phyloP scores from a whole-genome alignment of 2,329 filamentous ascomycete species.

The Pezicula neosporulosa region DNA sequence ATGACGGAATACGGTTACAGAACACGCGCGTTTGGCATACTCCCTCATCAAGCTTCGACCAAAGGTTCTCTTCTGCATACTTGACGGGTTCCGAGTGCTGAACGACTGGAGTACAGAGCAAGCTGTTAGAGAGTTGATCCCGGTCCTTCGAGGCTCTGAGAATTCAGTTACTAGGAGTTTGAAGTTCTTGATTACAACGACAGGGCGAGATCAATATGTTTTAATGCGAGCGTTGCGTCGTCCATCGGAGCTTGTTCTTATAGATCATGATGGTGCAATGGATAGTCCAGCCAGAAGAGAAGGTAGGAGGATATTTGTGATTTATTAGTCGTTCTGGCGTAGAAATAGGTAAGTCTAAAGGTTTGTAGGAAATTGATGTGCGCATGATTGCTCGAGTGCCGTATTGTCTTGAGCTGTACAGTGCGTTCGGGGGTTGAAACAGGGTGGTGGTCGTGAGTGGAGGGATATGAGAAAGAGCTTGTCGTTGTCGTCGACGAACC shows the following conservation, averaged over 20 bases:
- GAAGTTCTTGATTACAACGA: slow-evolving; percentile 2
- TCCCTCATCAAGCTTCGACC: slow-evolving; percentile 1
- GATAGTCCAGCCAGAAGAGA: slow-evolving; percentile 1
- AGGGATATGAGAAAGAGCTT: too few species aligned
- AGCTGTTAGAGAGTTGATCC: background rate
- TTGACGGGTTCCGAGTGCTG: slow-evolving; percentile 4
- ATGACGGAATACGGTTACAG: background rate
- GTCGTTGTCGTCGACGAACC: too few species aligned
- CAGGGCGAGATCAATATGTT: background rate
- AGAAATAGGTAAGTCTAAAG: too few species aligned
- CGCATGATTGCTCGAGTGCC: too few species aligned
- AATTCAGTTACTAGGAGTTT: background rate
- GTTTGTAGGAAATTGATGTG: too few species aligned
- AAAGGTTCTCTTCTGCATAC: slow-evolving; percentile 4
- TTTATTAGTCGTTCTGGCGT: background rate
- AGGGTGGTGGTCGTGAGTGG: too few species aligned
- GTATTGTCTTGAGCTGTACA: too few species aligned
- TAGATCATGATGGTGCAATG: slow-evolving; percentile 4
- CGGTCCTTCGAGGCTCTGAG: background rate
- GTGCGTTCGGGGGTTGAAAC: too few species aligned
- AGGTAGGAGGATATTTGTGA: background rate
- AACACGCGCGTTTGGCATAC: slow-evolving; percentile 2
- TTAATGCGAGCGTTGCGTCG: background rate
- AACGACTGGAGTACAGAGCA: slow-evolving; percentile 4
- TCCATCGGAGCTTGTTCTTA: background rate